A percentile compares a stretch with the other conserved stretches of the same genome.
Evolutionary conservation across 2,329 filamentous ascomycete species (phyloP).

Genomic region (Zymoseptoria passerinii): DNA sequence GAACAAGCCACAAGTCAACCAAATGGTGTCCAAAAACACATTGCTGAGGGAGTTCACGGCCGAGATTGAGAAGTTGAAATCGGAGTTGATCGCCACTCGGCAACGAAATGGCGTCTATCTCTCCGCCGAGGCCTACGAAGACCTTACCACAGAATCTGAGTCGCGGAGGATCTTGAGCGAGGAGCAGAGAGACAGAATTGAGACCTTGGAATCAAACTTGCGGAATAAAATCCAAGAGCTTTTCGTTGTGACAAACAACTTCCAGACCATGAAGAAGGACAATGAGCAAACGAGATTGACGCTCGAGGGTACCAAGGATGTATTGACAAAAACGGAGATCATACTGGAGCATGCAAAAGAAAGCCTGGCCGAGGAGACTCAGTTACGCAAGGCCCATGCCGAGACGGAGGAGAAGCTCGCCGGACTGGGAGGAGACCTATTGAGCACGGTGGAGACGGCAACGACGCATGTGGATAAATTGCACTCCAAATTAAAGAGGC

Average conservation of each 20-base stretch:
- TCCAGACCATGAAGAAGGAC: slow-evolving; percentile 82
- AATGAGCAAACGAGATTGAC: slow-evolving; percentile 66
- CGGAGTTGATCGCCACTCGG: slow-evolving; percentile 82
- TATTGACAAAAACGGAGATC: slow-evolving; percentile 81
- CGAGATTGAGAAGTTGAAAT: slow-evolving; percentile 92
- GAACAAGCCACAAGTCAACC: slow-evolving; percentile 94
- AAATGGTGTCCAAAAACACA: slow-evolving; percentile 85
- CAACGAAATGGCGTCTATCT: slow-evolving; percentile 94
- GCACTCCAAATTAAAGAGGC: slow-evolving; percentile 77
- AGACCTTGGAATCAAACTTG: slow-evolving; percentile 82
- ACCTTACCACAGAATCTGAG: slow-evolving; percentile 85
- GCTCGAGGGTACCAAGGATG: slow-evolving; percentile 69
- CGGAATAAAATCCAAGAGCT: slow-evolving; percentile 92
- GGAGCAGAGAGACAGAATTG: slow-evolving; percentile 85
- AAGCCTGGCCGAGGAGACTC: slow-evolving; percentile 68
- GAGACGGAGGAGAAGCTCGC: slow-evolving; percentile 72
- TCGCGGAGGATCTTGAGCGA: slow-evolving; percentile 84
- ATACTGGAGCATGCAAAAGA: slow-evolving; percentile 70
- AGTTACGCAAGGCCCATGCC: slow-evolving; percentile 74
- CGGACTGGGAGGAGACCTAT: slow-evolving; percentile 63
- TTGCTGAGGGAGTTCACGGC: slow-evolving; percentile 79
- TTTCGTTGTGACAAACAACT: slow-evolving; percentile 74
- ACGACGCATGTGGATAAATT: slow-evolving; percentile 73
- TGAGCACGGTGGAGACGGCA: slow-evolving; percentile 68
- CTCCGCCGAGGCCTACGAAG: slow-evolving; percentile 79